These are phyloP conservation scores for Boletus tylopilopsis DNA, from an alignment of 768 basidiomycete species.

Conservation along the genomic window DNA sequence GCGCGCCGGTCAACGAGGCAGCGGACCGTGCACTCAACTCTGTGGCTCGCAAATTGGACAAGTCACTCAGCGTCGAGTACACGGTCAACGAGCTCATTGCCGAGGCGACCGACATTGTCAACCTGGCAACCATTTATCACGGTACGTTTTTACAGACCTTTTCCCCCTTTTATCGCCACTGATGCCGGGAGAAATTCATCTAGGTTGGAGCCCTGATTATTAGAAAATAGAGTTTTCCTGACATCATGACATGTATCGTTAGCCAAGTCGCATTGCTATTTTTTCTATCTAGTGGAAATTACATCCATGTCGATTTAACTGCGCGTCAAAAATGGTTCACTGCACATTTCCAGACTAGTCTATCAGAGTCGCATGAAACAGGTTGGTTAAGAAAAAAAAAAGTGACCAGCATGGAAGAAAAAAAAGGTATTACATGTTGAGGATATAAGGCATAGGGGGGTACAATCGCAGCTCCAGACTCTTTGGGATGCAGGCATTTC, in stretches of 20 bases:
- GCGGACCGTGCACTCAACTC: constrained; percentile 85
- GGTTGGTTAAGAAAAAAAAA: too few relatives aligned
- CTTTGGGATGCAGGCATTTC: constrained; percentile 14
- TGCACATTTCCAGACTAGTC: constrained; percentile 21
- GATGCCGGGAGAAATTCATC: not conserved
- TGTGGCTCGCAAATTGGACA: constrained; percentile 80
- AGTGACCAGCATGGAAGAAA: constrained; percentile 17
- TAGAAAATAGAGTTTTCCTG: constrained; percentile 12
- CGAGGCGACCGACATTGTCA: constrained; percentile 74
- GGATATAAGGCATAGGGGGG: constrained; percentile 22
- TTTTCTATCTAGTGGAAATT: constrained; percentile 9
- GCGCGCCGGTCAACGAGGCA: constrained; percentile 72
- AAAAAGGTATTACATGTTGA: constrained; percentile 32
- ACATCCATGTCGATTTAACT: constrained; percentile 13
- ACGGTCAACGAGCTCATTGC: constrained; percentile 91
- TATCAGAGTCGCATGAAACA: constrained; percentile 17
- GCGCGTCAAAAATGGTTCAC: constrained; percentile 10
- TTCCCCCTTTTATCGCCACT: not conserved
- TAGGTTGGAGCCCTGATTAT: constrained; percentile 44
- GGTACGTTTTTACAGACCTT: constrained; percentile 43
- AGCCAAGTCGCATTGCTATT: not conserved
- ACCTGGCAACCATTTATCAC: constrained; percentile 73
- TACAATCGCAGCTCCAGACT: constrained; percentile 14
- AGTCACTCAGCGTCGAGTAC: constrained; percentile 84
- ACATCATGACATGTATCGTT: not conserved